Evolutionary conservation across 2,329 filamentous ascomycete species (phyloP).

Genomic region (Scytalidium lignicola): DNA sequence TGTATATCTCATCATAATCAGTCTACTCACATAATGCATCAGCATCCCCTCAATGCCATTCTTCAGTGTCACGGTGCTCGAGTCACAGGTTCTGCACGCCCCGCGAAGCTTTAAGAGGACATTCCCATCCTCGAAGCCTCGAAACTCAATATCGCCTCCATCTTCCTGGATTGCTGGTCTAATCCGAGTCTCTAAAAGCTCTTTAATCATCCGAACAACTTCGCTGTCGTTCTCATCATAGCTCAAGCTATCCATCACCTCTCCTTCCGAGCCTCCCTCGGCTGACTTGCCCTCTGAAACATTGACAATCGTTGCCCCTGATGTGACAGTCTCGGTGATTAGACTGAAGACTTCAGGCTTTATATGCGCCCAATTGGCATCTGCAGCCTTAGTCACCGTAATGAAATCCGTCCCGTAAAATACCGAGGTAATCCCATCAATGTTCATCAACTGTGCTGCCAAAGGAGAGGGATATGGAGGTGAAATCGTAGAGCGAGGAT

Average conservation of each 20-base stretch:
- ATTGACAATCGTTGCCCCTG: conserved; percentile 76
- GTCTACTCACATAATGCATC: conserved; percentile 80
- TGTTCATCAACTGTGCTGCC: conserved; percentile 83
- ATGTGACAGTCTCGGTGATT: conserved; percentile 87
- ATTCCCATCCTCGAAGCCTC: conserved; percentile 80
- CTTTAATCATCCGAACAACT: conserved; percentile 97
- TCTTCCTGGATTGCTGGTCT: conserved; percentile 96
- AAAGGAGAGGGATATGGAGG: conserved; percentile 88
- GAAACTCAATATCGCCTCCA: conserved; percentile 93
- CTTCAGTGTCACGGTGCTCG: conserved; percentile 92
- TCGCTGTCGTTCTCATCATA: conserved; percentile 91
- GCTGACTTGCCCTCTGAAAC: conserved; percentile 56
- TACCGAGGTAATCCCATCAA: conserved; percentile 90
- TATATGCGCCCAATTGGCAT: conserved; percentile 89
- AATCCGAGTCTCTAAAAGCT: conserved; percentile 90
- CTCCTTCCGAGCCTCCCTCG: conserved; percentile 41
- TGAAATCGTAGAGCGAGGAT: conserved; percentile 79
- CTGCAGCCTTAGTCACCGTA: conserved; percentile 85
- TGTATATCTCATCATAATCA: neutral
- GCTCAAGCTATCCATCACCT: conserved; percentile 62
- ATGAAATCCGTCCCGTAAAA: conserved; percentile 97
- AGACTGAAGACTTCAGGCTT: conserved; percentile 93
- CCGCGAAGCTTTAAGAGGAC: conserved; percentile 86
- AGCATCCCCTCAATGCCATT: conserved; percentile 98
- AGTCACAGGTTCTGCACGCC: conserved; percentile 93